A percentile compares a stretch with the other conserved stretches of the same genome.
Evolutionary conservation across 1,139 yeast genomes (phyloP).

Genomic region (Debaryomyces sp.): DNA sequence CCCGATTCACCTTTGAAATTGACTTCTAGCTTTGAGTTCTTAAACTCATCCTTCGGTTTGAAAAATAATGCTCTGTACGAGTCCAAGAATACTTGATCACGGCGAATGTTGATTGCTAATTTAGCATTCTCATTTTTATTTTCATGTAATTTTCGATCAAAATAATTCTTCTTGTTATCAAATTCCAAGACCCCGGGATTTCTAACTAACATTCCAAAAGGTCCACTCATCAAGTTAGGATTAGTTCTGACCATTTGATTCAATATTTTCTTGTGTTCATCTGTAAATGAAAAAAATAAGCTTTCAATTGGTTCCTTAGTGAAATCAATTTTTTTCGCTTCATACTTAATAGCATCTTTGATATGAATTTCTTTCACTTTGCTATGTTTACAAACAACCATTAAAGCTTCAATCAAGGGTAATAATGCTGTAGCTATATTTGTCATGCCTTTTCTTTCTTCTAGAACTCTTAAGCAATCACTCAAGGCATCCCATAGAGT

Average conservation of each 20-base stretch:
- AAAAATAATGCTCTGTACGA: slow-evolving; percentile 84
- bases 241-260: slow-evolving; percentile 92
- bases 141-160: slow-evolving; percentile 70
- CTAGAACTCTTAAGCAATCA: slow-evolving; percentile 67
- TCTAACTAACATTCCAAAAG: slow-evolving; percentile 85
- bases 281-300: slow-evolving; percentile 84
- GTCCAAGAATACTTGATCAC: slow-evolving; percentile 92
- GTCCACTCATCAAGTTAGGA: slow-evolving; percentile 95
- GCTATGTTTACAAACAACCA: slow-evolving; percentile 94
- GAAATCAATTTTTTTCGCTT: slow-evolving; percentile 64
- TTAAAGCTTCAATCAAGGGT: slow-evolving; percentile 87
- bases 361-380: slow-evolving; percentile 66
- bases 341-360: slow-evolving; percentile 61
- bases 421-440: slow-evolving; percentile 81
- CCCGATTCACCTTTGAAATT: slow-evolving; percentile 93
- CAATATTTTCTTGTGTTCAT: slow-evolving; percentile 83
- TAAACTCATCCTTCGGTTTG: slow-evolving; percentile 76
- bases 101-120: slow-evolving; percentile 67
- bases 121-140: slow-evolving; percentile 48
- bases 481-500: slow-evolving; percentile 87
- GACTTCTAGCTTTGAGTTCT: slow-evolving; percentile 73
- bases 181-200: slow-evolving; percentile 92
- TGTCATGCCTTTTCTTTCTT: slow-evolving; percentile 47
- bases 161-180: slow-evolving; percentile 89
- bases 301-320: slow-evolving; percentile 77